A percentile compares a stretch with the other conserved stretches of the same genome.
Conservation (phyloP, 2,329 filamentous ascomycete genomes). For the Pseudopyrenochaeta lycopersici region DNA sequence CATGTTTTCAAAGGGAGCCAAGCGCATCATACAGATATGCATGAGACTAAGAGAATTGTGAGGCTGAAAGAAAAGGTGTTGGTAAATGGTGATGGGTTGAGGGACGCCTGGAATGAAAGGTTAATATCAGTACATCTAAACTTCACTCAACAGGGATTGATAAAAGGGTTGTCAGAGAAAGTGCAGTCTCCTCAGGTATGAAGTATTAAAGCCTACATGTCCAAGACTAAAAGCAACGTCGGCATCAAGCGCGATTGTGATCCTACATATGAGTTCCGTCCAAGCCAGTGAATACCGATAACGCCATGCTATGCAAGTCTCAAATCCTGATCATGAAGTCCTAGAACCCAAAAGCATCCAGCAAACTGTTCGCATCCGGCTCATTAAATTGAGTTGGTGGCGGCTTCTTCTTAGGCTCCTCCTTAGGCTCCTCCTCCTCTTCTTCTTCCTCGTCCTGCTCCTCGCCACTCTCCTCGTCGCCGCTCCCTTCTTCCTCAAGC, state of each 20-base stretch:
- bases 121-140: too few species aligned
- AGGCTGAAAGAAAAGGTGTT: too few species aligned
- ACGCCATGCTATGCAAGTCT: constrained; percentile 7
- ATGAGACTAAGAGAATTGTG: too few species aligned
- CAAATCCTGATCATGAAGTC: not conserved
- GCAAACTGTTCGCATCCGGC: constrained; percentile 85
- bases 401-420: constrained; percentile 58
- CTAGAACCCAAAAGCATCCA: constrained; percentile 93
- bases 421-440: constrained; percentile 46
- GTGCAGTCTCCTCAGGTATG: not conserved
- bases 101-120: too few species aligned
- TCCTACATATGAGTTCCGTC: not conserved
- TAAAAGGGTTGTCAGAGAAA: too few species aligned
- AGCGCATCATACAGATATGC: too few species aligned
- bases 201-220: not conserved
- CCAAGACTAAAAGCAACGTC: not conserved
- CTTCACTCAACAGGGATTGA: too few species aligned
- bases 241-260: not conserved
- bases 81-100: too few species aligned
- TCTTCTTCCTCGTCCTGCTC: constrained; percentile 44
- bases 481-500: constrained; percentile 28
- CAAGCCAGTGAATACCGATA: not conserved
- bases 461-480: constrained; percentile 54
- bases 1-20: too few species aligned
- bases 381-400: constrained; percentile 86